Percentiles rank a stretch among this genome's conserved stretches.
phyloP scores from a whole-genome alignment of 768 basidiomycete genomes.

The Kwoniella mangroviensis region DNA sequence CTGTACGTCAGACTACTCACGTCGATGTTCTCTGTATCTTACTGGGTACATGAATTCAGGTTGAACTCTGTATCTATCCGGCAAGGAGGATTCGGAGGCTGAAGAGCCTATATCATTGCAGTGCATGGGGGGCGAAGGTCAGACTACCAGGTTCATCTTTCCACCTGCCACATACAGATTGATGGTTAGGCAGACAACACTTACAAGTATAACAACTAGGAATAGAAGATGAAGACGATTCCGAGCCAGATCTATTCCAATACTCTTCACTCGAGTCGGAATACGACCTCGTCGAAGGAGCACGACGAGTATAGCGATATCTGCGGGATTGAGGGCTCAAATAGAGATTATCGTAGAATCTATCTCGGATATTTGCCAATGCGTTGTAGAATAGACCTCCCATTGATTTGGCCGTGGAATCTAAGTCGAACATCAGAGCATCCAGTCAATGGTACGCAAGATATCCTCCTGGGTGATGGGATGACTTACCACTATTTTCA shows the following conservation, averaged over 20 bases:
- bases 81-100: background rate
- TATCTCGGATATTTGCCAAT: background rate
- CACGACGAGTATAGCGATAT: background rate
- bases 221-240: background rate
- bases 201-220: background rate
- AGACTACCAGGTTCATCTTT: background rate
- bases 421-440: too few species aligned
- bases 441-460: too few species aligned
- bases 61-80: background rate
- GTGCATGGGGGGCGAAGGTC: background rate
- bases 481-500: background rate
- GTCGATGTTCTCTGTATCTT: background rate
- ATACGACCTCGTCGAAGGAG: background rate
- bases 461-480: too few species aligned
- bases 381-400: constrained; percentile 1
- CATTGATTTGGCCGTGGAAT: background rate
- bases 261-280: background rate
- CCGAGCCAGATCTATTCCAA: background rate
- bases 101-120: background rate
- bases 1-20: background rate
- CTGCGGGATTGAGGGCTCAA: background rate
- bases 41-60: background rate
- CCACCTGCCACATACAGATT: too few species aligned
- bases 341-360: background rate
- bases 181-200: background rate